These are phyloP conservation scores for Hypoxylon fuscum DNA, from an alignment of 495 filamentous ascomycete species.

Conservation along the genomic window DNA sequence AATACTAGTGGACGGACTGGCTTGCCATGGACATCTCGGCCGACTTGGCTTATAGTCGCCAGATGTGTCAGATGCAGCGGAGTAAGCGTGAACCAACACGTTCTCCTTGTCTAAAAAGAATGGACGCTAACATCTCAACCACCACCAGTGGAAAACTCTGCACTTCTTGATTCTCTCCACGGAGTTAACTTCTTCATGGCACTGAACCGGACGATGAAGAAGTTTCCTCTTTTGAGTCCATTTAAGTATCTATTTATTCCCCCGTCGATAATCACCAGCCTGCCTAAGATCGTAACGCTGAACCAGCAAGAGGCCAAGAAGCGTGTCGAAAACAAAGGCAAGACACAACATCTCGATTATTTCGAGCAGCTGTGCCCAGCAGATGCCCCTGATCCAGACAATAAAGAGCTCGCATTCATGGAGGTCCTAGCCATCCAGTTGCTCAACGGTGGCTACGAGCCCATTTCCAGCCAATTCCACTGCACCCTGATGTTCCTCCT, in stretches of 20 bases:
- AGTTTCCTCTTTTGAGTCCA: constrained; percentile 31
- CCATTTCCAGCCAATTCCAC: background rate
- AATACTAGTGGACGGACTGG: constrained; percentile 30
- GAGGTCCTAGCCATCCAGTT: background rate
- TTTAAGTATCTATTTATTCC: constrained; percentile 30
- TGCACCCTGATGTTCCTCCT: background rate
- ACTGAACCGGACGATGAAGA: constrained; percentile 27
- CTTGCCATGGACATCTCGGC: constrained; percentile 37
- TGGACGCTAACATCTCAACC: background rate
- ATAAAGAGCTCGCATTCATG: background rate
- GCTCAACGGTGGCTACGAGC: background rate
- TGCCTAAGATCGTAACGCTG: constrained; percentile 1
- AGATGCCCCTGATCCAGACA: background rate
- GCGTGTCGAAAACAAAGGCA: background rate
- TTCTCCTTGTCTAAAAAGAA: background rate
- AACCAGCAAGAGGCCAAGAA: constrained; percentile 22
- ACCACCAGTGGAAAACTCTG: constrained; percentile 19
- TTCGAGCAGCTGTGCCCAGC: background rate
- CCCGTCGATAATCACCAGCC: constrained; percentile 1
- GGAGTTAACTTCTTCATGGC: constrained; percentile 28
- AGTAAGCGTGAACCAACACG: constrained; percentile 2
- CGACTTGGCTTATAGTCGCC: constrained; percentile 28
- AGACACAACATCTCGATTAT: background rate
- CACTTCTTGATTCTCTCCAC: constrained; percentile 15
- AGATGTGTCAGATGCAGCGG: constrained; percentile 31